Evolutionary conservation across 2,329 filamentous ascomycete species (phyloP), one percentile per base, ranked within the genome.

Genomic region (Penicillium nordicum): DNA sequence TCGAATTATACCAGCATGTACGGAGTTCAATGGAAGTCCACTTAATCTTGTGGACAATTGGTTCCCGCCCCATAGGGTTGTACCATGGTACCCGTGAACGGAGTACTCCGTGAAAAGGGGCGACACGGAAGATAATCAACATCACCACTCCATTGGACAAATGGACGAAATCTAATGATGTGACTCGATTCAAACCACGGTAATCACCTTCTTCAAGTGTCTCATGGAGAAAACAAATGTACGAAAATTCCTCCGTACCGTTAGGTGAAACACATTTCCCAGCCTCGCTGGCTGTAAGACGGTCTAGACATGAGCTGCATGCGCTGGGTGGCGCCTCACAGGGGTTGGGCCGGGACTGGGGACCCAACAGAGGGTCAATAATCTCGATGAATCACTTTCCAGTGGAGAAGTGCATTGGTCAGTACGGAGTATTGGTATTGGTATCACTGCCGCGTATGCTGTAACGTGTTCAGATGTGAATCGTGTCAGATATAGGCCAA

Each of bases 271-370:
- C 27, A 40, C 25, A 45, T 21, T 42, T 55, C 48, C 53, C 53
- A 52, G 41, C 53, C 48, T 46, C 53, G 25, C 29, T 42, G 10
- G 21, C 41, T 12, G 25, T 34, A 51, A 57, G 55, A 55, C 40
- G 56, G 60, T 62, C 61, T 62, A 62, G 61, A 55, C 55, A 34
- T 43, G 45, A 60, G 57, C 57, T 56, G 53, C 53, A 57, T 58
- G 58, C 50, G 44, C 27, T 48, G 50, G 48, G 34, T 40, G 42
- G 21, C 42, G 37, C 16, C 49, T 58, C 16, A 32, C 37, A 51
- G 52, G 42, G 57, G 48, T 62, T 56, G 58, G 58, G 60, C 55
- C 16, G 53, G 42, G 44, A 42, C 34, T 37, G 37, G 48, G 42
- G 48, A 46, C 27, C 47, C 32, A 55, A 55, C 52, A 45, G 48